These are phyloP conservation scores for Arabidopsis arenosa DNA, from an alignment of 345 rosid species.

Conservation along the genomic window DNA sequence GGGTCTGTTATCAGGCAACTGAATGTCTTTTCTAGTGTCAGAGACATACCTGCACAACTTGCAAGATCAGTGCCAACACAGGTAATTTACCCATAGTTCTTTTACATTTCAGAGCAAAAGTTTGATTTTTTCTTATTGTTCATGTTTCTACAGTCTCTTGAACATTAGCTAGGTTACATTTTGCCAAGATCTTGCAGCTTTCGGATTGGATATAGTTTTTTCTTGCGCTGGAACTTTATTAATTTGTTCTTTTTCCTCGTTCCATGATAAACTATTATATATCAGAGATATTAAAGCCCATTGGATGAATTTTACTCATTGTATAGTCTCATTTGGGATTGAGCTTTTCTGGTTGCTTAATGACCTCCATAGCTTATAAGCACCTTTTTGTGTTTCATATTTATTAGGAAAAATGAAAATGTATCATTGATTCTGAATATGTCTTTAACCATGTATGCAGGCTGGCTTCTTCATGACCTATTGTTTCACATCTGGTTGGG, in stretches of 20 bases:
- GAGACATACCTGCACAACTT: conserved; percentile 68
- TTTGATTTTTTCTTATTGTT: neutral
- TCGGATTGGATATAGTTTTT: neutral
- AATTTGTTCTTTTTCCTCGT: neutral
- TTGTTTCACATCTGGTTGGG: conserved; percentile 89
- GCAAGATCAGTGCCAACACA: conserved; percentile 84
- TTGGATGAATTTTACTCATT: neutral
- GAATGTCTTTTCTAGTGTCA: conserved; percentile 63
- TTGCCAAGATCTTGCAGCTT: conserved; percentile 1
- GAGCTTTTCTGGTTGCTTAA: neutral
- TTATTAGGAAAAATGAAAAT: neutral
- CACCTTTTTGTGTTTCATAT: neutral
- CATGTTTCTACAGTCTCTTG: neutral
- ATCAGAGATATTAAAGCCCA: neutral
- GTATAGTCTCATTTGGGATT: neutral
- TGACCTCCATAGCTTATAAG: conserved; percentile 6
- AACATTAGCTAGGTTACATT: conserved; percentile 9
- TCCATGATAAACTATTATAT: neutral
- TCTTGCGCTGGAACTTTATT: neutral
- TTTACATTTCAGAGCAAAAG: neutral
- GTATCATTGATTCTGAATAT: conserved; percentile 28
- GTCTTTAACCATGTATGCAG: conserved; percentile 53
- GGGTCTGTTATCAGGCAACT: conserved; percentile 74
- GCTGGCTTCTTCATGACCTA: conserved; percentile 94
- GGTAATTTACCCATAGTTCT: conserved; percentile 50